Conservation (phyloP, 2,329 filamentous ascomycete species). For the Diaporthe capsici region DNA sequence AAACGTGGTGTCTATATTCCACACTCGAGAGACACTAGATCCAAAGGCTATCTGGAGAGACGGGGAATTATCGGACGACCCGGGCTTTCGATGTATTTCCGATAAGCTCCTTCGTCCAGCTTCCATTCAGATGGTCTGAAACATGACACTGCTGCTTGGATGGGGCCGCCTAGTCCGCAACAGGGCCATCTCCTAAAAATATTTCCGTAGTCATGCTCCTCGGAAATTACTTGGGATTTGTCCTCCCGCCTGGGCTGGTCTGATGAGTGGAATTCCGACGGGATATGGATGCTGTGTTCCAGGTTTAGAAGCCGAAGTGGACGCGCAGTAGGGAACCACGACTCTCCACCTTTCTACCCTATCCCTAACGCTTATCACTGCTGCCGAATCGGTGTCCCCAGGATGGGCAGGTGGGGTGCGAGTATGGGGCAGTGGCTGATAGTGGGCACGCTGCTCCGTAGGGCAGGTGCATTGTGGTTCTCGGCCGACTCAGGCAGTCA, state of each 20-base stretch:
- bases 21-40: constrained; percentile 10
- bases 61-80: constrained; percentile 23
- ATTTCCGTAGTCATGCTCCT: constrained; percentile 12
- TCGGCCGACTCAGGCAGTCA: constrained; percentile 29
- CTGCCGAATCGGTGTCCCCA: constrained; percentile 5
- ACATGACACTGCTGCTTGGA: constrained; percentile 9
- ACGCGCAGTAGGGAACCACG: not conserved
- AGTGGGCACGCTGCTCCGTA: constrained; percentile 22
- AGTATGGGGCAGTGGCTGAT: not conserved
- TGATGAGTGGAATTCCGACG: not conserved
- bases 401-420: not conserved
- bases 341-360: not conserved
- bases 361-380: constrained; percentile 18
- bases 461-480: constrained; percentile 22
- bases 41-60: constrained; percentile 29
- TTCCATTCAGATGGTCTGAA: constrained; percentile 16
- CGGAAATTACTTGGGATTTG: constrained; percentile 27
- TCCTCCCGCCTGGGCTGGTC: constrained; percentile 3
- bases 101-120: constrained; percentile 11
- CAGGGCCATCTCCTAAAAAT: constrained; percentile 4
- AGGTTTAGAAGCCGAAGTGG: not conserved
- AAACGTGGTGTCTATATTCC: constrained; percentile 23
- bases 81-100: constrained; percentile 12
- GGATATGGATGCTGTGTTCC: constrained; percentile 6
- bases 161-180: not conserved